Evolutionary conservation across 2,329 filamentous ascomycete genomes (phyloP).

Genomic region (Aspergillus pseudoviridinutans): DNA sequence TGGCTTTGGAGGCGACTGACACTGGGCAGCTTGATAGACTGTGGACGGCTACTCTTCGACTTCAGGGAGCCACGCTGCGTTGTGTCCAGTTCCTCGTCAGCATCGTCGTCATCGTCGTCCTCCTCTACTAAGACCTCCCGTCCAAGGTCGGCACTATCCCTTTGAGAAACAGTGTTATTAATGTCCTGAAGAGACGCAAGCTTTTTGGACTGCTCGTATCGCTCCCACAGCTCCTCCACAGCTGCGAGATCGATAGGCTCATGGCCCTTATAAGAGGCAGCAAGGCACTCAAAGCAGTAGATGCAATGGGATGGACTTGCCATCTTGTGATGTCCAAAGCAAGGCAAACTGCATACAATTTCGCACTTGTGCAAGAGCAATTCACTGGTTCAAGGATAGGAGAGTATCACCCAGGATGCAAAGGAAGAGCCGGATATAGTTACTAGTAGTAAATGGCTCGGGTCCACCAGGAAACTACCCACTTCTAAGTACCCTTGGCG

Average conservation of each 20-base stretch:
- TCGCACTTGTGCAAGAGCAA: background rate
- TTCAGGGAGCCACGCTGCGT: slow-evolving; percentile 7
- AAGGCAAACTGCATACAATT: background rate
- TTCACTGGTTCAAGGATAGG: background rate
- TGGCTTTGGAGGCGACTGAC: slow-evolving; percentile 33
- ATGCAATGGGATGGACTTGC: slow-evolving; percentile 81
- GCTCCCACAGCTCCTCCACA: slow-evolving; percentile 66
- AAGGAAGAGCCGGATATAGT: background rate
- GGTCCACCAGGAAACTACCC: background rate
- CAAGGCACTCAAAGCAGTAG: slow-evolving; percentile 86
- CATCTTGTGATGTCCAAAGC: slow-evolving; percentile 51
- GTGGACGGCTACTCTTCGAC: slow-evolving; percentile 13
- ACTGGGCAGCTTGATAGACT: slow-evolving; percentile 27
- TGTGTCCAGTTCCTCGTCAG: slow-evolving; percentile 19
- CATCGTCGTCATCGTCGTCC: slow-evolving; percentile 32
- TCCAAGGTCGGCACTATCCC: slow-evolving; percentile 7
- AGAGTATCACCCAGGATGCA: background rate
- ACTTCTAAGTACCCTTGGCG: background rate
- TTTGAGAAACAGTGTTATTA: slow-evolving; percentile 14
- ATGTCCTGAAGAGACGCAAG: slow-evolving; percentile 31
- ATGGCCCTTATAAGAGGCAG: slow-evolving; percentile 68
- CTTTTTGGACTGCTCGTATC: slow-evolving; percentile 43
- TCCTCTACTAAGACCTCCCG: slow-evolving; percentile 15
- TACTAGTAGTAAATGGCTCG: background rate
- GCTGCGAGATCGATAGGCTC: slow-evolving; percentile 63